Conservation (phyloP, 2,329 filamentous ascomycete species). For the Aspergillus neoniger region DNA sequence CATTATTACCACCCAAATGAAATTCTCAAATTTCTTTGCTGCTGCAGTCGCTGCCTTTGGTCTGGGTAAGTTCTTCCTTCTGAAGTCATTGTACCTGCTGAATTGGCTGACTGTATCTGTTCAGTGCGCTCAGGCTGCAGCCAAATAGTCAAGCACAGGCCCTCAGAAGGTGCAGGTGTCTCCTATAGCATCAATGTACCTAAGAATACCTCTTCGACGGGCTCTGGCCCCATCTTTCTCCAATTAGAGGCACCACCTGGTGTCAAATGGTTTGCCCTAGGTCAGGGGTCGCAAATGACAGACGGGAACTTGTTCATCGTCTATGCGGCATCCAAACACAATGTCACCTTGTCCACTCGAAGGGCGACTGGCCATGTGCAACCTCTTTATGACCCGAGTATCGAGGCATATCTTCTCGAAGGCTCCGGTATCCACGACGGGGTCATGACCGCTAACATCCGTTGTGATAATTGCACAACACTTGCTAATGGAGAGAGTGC, state of each 20-base stretch:
- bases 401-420: constrained; percentile 55
- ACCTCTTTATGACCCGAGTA: constrained; percentile 51
- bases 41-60: constrained; percentile 1
- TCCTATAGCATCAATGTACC: constrained; percentile 59
- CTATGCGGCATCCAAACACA: constrained; percentile 57
- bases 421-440: constrained; percentile 59
- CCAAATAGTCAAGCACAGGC: constrained; percentile 24
- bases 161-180: constrained; percentile 24
- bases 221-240: constrained; percentile 61
- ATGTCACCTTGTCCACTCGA: constrained; percentile 64
- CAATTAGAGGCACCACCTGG: constrained; percentile 53
- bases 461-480: constrained; percentile 34
- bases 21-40: neutral
- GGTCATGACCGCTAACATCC: constrained; percentile 62
- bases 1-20: neutral
- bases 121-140: constrained; percentile 20
- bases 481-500: constrained; percentile 20
- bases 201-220: constrained; percentile 48
- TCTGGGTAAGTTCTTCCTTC: constrained; percentile 5
- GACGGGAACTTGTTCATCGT: constrained; percentile 64
- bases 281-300: constrained; percentile 58
- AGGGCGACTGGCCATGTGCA: constrained; percentile 49
- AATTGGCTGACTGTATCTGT: neutral
- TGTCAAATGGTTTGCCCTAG: constrained; percentile 59
- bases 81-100: neutral